Base-by-base conservation (phyloP, 2,329 filamentous ascomycete species). In the Aspergillus eucalypticola region DNA sequence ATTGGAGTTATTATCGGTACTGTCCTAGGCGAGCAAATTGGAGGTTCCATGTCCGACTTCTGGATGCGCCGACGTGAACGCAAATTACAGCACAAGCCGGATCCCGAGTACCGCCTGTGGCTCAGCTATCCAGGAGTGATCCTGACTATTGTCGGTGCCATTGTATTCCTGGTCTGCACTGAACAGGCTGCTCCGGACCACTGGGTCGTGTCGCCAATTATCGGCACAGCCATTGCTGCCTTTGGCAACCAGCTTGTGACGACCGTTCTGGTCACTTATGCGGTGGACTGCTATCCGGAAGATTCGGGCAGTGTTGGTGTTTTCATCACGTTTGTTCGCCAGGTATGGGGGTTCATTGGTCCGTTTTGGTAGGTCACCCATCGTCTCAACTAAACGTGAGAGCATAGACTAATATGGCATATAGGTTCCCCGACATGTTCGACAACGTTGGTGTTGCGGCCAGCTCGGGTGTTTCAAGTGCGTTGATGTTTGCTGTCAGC, bases 241-340 rank as follows among this genome's bases (percentile, higher is more conserved):
- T 82, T 79, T 8, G 86, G 86, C 0, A 87, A 87, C 62, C 86
- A 88, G 72, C 81, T 88, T 29, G 79, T 88, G 15, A 88, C 86
- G 0, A 88, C 86, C 0, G 82, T 88, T 1, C 70, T 87, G 60
- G 82, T 87, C 48, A 88, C 86, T 0, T 88, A 75, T 67, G 82
- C 84, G 0, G 80, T 88, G 1, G 85, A 88, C 66, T 85, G 82
- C 64, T 82, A 84, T 64, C 79, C 77, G 0, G 75, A 83, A 38
- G 81, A 87, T 54, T 79, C 84, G 0, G 82, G 81, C 2, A 82
- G 81, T 55, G 78, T 88, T 15, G 85, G 85, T 19, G 85, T 87
- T 0, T 86, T 87, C 61, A 80, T 88, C 66, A 86, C 80, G 1
- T 80, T 87, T 64, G 79, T 87, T 2, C 77, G 85, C 21, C 72